Conservation (phyloP, 257 asterid species). For the Plectranthus barbatus region DNA sequence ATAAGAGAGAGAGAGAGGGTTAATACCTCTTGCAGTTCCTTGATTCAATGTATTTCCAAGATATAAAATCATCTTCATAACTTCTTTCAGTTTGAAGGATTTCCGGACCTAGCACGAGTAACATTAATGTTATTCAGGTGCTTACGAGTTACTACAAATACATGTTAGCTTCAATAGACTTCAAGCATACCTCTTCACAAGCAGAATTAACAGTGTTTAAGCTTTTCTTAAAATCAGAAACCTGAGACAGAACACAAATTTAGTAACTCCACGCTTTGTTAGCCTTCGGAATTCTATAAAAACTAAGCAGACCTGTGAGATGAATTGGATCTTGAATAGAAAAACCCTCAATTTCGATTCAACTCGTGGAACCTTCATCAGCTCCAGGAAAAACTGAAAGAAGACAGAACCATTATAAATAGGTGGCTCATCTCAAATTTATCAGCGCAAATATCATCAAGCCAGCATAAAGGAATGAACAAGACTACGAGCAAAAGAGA, state of each 20-base stretch:
- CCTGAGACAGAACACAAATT: constrained; percentile 39
- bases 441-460: constrained; percentile 5
- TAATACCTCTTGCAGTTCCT: constrained; percentile 98
- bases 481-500: not conserved
- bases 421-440: not conserved
- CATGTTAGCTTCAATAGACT: constrained; percentile 1
- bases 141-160: constrained; percentile 7
- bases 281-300: constrained; percentile 10
- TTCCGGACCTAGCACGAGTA: constrained; percentile 59
- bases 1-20: constrained; percentile 7
- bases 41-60: constrained; percentile 93
- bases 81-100: constrained; percentile 84
- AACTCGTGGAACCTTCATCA: constrained; percentile 99
- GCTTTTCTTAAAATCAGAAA: constrained; percentile 72
- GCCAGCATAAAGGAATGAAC: not conserved
- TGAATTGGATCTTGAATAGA: constrained; percentile 94
- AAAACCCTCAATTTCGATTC: constrained; percentile 94
- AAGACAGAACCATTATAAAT: constrained; percentile 5
- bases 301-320: constrained; percentile 64
- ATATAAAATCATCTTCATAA: constrained; percentile 73
- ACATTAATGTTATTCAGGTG: constrained; percentile 13
- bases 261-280: constrained; percentile 14
- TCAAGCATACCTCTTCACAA: constrained; percentile 78
- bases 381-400: constrained; percentile 94
- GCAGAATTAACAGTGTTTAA: constrained; percentile 78